Conservation (phyloP, 2,329 filamentous ascomycete genomes). For the Pseudopithomyces chartarum region DNA sequence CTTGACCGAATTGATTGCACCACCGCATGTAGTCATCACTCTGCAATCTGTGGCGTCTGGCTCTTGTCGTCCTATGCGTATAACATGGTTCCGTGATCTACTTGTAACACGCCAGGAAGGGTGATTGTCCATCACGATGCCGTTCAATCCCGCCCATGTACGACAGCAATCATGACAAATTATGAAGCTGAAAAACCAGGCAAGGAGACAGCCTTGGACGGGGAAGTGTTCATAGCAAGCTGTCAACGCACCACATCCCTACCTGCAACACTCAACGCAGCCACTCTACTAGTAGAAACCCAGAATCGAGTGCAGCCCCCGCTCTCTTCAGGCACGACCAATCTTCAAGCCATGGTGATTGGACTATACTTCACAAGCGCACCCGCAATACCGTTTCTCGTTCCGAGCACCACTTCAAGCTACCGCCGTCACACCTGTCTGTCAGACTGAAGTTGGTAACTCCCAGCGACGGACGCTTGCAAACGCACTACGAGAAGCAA, state of each 20-base stretch:
- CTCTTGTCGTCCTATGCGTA: not conserved
- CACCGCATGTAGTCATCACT: not conserved
- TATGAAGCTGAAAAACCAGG: not conserved
- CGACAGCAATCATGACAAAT: not conserved
- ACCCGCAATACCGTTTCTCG: not conserved
- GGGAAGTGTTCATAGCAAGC: not conserved
- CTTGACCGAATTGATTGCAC: not conserved
- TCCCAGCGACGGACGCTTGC: not conserved
- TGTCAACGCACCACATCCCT: not conserved
- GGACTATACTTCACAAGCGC: not conserved
- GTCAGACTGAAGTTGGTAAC: not conserved
- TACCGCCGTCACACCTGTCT: constrained; percentile 3
- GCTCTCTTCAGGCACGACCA: not conserved
- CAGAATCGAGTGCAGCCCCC: not conserved
- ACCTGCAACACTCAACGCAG: not conserved
- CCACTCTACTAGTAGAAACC: not conserved
- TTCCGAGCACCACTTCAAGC: not conserved
- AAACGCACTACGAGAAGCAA: not conserved
- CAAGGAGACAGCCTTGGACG: not conserved
- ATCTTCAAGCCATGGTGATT: not conserved
- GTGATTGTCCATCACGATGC: not conserved
- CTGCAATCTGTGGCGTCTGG: too few relatives aligned
- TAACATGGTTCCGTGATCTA: not conserved
- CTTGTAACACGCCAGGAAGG: not conserved
- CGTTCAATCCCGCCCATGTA: not conserved